A percentile compares a stretch with the other conserved stretches of the same genome.
phyloP scores from a whole-genome alignment of 495 filamentous ascomycete genomes.

The Pseudomonodictys pantanalensis region DNA sequence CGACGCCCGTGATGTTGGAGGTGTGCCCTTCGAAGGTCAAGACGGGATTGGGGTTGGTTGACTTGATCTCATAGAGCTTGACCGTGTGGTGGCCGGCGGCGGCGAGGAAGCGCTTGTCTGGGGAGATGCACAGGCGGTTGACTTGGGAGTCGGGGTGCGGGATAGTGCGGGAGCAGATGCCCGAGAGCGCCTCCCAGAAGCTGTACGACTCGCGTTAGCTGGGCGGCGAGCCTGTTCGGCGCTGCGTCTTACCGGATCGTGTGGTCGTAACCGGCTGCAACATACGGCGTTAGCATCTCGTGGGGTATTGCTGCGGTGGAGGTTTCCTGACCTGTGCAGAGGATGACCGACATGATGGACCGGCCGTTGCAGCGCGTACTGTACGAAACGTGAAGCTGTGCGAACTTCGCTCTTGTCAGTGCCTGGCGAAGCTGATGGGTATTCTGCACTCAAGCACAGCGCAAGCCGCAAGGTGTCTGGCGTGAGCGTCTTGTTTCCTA shows the following conservation, averaged over 20 bases:
- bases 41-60: slow-evolving; percentile 86
- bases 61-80: slow-evolving; percentile 97
- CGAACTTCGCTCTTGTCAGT: no score
- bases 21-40: slow-evolving; percentile 94
- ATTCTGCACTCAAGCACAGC: no score
- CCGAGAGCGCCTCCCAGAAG: slow-evolving; percentile 97
- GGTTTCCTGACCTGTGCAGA: slow-evolving; percentile 71
- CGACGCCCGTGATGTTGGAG: slow-evolving; percentile 90
- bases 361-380: background rate
- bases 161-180: slow-evolving; percentile 95
- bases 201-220: slow-evolving; percentile 44
- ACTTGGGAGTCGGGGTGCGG: slow-evolving; percentile 98
- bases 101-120: slow-evolving; percentile 93
- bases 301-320: no score
- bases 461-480: no score
- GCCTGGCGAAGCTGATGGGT: background rate
- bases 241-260: slow-evolving; percentile 75
- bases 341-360: slow-evolving; percentile 72
- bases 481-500: no score
- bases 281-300: no score
- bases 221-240: background rate
- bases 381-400: no score
- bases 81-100: slow-evolving; percentile 92
- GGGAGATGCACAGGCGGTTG: slow-evolving; percentile 96
- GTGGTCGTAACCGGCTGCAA: slow-evolving; percentile 92